Evolutionary conservation across 2,329 filamentous ascomycete genomes (phyloP).

Genomic region (Ophiostoma pallidulum): DNA sequence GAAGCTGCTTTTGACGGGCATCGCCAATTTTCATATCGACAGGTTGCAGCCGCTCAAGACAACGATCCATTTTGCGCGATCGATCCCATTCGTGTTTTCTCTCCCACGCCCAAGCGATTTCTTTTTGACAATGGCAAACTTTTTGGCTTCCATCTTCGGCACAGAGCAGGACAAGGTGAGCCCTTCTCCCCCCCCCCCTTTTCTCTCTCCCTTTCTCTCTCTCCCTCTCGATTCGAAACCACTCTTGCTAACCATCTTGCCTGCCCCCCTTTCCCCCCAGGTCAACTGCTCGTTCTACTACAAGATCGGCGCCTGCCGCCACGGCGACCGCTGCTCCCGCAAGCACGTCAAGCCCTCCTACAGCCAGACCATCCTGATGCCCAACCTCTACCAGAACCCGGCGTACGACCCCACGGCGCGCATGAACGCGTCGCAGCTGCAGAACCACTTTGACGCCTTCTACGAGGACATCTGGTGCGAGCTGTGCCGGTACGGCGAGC

Average conservation of each 20-base stretch:
- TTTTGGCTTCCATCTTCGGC: conserved; percentile 97
- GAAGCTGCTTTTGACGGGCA: too few species aligned
- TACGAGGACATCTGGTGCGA: conserved; percentile 99
- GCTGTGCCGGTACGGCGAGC: conserved; percentile 96
- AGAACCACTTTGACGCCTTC: conserved; percentile 99
- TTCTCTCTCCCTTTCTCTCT: background rate
- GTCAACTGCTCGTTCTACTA: conserved; percentile 99
- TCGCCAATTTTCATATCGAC: background rate
- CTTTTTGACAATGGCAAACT: conserved; percentile 81
- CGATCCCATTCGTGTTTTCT: too few species aligned
- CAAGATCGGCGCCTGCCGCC: conserved; percentile 98
- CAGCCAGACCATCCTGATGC: conserved; percentile 93
- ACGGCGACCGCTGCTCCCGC: conserved; percentile 94
- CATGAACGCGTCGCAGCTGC: conserved; percentile 92
- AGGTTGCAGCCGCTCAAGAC: too few species aligned
- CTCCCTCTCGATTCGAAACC: conserved; percentile 1
- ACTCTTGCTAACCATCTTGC: background rate
- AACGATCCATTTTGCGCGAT: too few species aligned
- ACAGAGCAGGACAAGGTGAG: conserved; percentile 87
- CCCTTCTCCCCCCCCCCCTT: conserved; percentile 14
- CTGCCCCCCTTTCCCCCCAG: conserved; percentile 15
- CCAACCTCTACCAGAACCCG: conserved; percentile 98
- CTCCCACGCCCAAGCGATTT: too few species aligned
- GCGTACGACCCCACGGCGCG: conserved; percentile 94
- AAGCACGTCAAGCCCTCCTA: conserved; percentile 99